These are phyloP conservation scores for Sugiyamaella lignohabitans DNA, from an alignment of 805 yeast genomes.

Conservation along the genomic window DNA sequence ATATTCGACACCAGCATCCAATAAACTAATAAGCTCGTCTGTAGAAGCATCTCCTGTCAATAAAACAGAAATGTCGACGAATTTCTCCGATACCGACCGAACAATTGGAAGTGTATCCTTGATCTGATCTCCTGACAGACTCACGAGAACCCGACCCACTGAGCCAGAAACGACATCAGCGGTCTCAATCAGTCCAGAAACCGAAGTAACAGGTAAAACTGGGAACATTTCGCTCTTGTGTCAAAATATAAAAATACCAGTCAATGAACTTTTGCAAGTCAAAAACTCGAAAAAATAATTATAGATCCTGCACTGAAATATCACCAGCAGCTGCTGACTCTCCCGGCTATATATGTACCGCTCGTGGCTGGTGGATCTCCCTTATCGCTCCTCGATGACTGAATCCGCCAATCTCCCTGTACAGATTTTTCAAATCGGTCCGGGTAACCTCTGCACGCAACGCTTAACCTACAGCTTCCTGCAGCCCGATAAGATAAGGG, in stretches of 20 bases:
- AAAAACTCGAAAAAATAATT: no score
- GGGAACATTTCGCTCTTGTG: constrained; percentile 9
- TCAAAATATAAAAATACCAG: background rate
- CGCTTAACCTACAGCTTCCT: no score
- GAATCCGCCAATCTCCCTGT: no score
- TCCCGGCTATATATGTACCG: no score
- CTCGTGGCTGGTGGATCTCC: no score
- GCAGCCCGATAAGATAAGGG: no score
- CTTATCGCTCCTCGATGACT: no score
- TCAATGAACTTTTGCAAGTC: no score
- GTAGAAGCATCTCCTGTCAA: constrained; percentile 10
- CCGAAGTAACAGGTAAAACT: constrained; percentile 6
- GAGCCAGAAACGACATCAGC: background rate
- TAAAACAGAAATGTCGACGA: background rate
- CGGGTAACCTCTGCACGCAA: no score
- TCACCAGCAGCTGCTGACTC: no score
- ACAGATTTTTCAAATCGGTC: no score
- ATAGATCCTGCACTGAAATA: no score
- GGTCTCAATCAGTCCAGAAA: background rate
- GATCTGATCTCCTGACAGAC: background rate
- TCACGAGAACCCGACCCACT: constrained; percentile 1
- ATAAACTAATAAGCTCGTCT: constrained; percentile 44
- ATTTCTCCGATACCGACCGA: background rate
- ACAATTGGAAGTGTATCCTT: background rate
- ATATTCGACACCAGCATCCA: constrained; percentile 55